Evolutionary conservation across 352 stramenopile genomes (phyloP), one percentile per base, ranked within the genome.

Genomic region (Pythium periplocum): DNA sequence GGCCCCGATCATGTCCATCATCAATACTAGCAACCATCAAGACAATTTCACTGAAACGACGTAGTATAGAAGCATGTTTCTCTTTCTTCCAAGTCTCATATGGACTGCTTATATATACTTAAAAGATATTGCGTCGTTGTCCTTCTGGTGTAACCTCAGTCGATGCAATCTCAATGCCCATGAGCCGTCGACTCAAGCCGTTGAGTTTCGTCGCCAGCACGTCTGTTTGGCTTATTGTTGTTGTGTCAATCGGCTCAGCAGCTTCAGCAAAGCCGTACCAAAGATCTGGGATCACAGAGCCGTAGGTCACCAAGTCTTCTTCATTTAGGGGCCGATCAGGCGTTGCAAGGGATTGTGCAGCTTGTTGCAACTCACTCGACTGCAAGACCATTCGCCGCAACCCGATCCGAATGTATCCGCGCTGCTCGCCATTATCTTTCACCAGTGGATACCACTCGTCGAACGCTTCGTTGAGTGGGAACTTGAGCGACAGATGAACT

Each of bases 361-460:
- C 72, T 17, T 76, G 49, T 12, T 78, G 64, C 55, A 88, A 63
- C n/a, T 62, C 57, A 1, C 61, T 66, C 8, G 77, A 85, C 9
- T 71, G 82, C 17, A 90, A 66, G 39, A 81, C 69, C 34, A 87
- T 66, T 6, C 80, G 75, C 1, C 72, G 77, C 57, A 88, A 62
- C 2, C 71, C 62, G 33, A 87, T 55, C 31, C 65, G 69, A 10
- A 87, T 45, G 8, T 70, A 51, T 1, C 77, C 80, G 39, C 79
- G 74, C 41, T 86, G 83, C 30, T 67, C 55, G 44, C 80, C 77
- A 47, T 87, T 74, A 7, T 67, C 61, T 51, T 78, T 73, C 3
- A 88, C 71, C 6, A 90, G 58, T 37, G 80, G 77, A 36, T 78
- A 88, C 80, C 75, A 90, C 48, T 86, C 77, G 45, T 73, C 65